These are phyloP conservation scores for Hyphopichia burtonii DNA, from an alignment of 1,139 yeast genomes.

Conservation along the genomic window DNA sequence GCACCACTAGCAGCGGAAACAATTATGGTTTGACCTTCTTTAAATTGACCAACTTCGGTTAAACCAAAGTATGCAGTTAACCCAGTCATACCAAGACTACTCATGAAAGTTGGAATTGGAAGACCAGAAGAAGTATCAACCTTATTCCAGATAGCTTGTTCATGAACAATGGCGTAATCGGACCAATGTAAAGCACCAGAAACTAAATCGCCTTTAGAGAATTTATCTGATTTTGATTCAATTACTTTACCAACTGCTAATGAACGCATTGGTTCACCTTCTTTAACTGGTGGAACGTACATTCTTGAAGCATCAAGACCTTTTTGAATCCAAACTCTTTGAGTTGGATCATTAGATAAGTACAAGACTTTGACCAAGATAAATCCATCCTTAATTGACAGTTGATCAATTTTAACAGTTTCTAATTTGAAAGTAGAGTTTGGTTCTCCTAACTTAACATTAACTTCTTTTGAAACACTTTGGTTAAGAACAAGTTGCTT, in stretches of 20 bases:
- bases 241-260: slow-evolving; percentile 23
- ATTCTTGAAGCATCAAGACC: slow-evolving; percentile 16
- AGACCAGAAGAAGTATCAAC: slow-evolving; percentile 22
- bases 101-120: slow-evolving; percentile 26
- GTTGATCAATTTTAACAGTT: slow-evolving; percentile 4
- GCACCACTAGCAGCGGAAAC: slow-evolving; percentile 73
- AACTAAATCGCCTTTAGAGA: slow-evolving; percentile 20
- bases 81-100: slow-evolving; percentile 51
- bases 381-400: slow-evolving; percentile 15
- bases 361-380: slow-evolving; percentile 18
- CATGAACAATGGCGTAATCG: slow-evolving; percentile 23
- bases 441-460: slow-evolving; percentile 8
- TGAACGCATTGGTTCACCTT: slow-evolving; percentile 19
- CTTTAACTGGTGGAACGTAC: slow-evolving; percentile 19
- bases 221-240: slow-evolving; percentile 20
- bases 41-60: slow-evolving; percentile 40
- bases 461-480: slow-evolving; percentile 9
- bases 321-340: slow-evolving; percentile 25
- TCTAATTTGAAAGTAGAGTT: slow-evolving; percentile 11
- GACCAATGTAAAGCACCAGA: slow-evolving; percentile 28
- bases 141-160: slow-evolving; percentile 18
- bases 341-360: slow-evolving; percentile 30
- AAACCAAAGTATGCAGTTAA: slow-evolving; percentile 64
- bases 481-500: slow-evolving; percentile 9
- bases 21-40: slow-evolving; percentile 39